Evolutionary conservation across 2,329 filamentous ascomycete genomes (phyloP).

Genomic region (Pseudocercospora musae): DNA sequence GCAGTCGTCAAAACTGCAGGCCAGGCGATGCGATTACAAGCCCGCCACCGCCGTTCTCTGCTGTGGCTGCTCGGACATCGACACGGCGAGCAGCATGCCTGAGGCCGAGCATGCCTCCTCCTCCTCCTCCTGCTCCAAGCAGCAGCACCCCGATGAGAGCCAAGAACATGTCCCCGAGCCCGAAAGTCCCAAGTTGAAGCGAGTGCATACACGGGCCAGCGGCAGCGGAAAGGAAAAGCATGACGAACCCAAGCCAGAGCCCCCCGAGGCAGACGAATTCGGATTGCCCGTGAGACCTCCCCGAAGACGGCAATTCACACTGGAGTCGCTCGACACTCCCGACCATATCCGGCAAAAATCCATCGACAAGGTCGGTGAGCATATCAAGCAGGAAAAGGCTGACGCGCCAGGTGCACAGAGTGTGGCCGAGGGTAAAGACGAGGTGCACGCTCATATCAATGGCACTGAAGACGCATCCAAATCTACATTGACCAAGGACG

Average conservation of each 20-base stretch:
- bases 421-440: not conserved
- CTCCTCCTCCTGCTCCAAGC: not conserved
- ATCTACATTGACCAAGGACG: not conserved
- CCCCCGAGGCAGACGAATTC: slow-evolving; percentile 37
- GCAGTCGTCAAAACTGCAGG: not conserved
- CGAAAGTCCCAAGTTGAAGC: slow-evolving; percentile 12
- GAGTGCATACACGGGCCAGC: slow-evolving; percentile 8
- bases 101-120: slow-evolving; percentile 8
- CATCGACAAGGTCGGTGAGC: slow-evolving; percentile 23
- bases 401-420: not conserved
- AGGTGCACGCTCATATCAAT: slow-evolving; percentile 2
- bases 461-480: not conserved
- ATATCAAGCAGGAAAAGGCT: slow-evolving; percentile 10
- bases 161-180: slow-evolving; percentile 5
- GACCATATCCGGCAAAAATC: slow-evolving; percentile 21
- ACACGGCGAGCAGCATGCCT: slow-evolving; percentile 14
- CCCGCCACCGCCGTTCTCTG: not conserved
- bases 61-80: not conserved
- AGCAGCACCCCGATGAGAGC: not conserved
- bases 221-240: slow-evolving; percentile 15
- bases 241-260: slow-evolving; percentile 25
- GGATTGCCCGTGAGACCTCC: slow-evolving; percentile 36
- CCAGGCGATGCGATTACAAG: not conserved
- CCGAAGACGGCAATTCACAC: slow-evolving; percentile 28
- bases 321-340: slow-evolving; percentile 27